These are phyloP conservation scores for Arachis monticola DNA, from an alignment of 331 rosid species.

Conservation along the genomic window DNA sequence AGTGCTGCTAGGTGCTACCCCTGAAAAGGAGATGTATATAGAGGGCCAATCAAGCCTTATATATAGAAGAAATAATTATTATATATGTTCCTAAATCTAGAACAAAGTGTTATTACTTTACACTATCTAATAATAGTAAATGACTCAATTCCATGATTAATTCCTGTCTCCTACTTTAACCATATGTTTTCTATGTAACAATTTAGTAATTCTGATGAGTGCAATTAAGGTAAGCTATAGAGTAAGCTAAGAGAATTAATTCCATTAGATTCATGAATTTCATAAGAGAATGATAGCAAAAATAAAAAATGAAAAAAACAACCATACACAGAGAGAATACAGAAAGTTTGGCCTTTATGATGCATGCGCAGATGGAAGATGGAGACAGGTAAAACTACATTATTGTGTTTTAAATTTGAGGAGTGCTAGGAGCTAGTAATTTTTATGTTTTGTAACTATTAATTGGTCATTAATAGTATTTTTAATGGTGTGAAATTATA, in stretches of 20 bases:
- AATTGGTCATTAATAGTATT: no score
- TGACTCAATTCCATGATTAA: background rate
- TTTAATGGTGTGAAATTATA: no score
- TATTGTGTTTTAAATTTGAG: background rate
- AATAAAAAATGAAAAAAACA: background rate
- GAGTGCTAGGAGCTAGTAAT: no score
- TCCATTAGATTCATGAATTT: no score
- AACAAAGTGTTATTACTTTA: no score
- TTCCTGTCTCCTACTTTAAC: background rate
- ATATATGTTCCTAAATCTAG: background rate
- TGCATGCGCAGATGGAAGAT: background rate
- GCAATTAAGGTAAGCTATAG: background rate
- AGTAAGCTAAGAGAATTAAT: no score
- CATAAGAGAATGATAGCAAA: background rate
- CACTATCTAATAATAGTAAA: no score
- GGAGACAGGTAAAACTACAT: conserved; percentile 10
- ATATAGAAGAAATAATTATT: background rate
- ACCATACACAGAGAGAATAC: background rate
- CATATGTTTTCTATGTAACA: no score
- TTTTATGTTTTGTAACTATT: no score
- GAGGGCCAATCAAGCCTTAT: background rate
- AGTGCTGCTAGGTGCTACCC: no score
- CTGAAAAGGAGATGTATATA: no score
- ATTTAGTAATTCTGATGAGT: no score
- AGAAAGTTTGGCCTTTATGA: background rate